These are phyloP conservation scores for Leptomonas pyrrhocoris DNA, from an alignment of 208 protist genomes.

Conservation along the genomic window DNA sequence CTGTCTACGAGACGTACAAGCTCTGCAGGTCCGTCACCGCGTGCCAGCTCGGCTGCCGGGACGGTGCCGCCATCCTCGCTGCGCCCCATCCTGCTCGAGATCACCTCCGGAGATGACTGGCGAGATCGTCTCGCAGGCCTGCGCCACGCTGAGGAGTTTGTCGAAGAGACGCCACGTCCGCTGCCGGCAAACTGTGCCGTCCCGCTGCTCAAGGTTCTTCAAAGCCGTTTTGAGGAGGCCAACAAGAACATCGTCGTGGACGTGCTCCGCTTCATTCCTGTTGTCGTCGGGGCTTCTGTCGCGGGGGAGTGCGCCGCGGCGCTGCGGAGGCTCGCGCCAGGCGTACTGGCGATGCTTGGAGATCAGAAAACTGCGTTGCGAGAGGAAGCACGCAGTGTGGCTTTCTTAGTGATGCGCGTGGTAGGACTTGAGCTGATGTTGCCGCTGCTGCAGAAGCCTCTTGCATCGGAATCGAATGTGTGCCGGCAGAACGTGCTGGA, in stretches of 20 bases:
- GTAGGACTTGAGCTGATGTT: conserved; percentile 72
- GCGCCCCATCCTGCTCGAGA: conserved; percentile 53
- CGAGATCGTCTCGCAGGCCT: conserved; percentile 72
- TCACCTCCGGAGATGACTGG: conserved; percentile 73
- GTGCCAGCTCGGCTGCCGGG: conserved; percentile 13
- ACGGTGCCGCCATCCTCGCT: conserved; percentile 27
- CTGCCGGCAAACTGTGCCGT: conserved; percentile 43
- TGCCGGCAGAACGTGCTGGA: conserved; percentile 78
- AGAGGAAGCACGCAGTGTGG: conserved; percentile 73
- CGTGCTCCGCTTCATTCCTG: conserved; percentile 67
- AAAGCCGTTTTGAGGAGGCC: conserved; percentile 74
- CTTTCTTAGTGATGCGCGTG: conserved; percentile 53
- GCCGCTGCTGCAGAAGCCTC: conserved; percentile 68
- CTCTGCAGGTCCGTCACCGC: conserved; percentile 21
- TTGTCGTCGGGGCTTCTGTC: conserved; percentile 56
- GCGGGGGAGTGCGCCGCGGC: conserved; percentile 44
- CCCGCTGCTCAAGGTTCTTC: conserved; percentile 62
- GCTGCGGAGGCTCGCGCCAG: conserved; percentile 60
- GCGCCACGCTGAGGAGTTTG: conserved; percentile 61
- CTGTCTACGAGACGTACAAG: conserved; percentile 9
- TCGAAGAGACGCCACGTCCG: conserved; percentile 39
- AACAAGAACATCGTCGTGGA: conserved; percentile 92
- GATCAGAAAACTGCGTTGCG: conserved; percentile 83
- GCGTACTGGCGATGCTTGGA: conserved; percentile 72
- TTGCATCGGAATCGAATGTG: conserved; percentile 75